phyloP scores from a whole-genome alignment of 169 alveolate genomes.

The Miamiensis avidus region DNA sequence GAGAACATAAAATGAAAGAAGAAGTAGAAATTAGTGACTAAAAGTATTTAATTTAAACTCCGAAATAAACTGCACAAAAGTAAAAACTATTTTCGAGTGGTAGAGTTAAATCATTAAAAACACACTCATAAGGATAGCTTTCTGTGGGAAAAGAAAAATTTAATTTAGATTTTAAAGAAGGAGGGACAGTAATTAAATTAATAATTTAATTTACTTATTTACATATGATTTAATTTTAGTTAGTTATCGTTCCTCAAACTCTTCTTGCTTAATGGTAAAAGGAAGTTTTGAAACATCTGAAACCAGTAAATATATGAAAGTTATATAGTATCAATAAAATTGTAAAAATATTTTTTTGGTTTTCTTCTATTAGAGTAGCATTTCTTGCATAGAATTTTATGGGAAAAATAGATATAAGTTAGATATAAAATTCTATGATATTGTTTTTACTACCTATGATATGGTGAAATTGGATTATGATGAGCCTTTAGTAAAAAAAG shows the following conservation, averaged over 20 bases:
- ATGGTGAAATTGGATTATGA: constrained; percentile 64
- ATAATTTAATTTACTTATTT: no score
- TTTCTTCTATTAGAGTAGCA: background rate
- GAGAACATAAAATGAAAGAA: background rate
- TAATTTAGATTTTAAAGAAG: background rate
- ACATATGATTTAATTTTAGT: background rate
- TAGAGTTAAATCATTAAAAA: no score
- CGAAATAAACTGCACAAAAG: background rate
- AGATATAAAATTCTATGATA: constrained; percentile 56
- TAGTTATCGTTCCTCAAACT: constrained; percentile 79
- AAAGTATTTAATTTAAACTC: no score
- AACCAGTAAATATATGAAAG: background rate
- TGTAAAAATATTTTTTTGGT: no score
- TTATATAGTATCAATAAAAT: no score
- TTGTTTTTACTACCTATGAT: constrained; percentile 81
- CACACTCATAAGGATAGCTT: no score
- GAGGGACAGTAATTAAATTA: background rate
- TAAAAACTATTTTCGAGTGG: no score
- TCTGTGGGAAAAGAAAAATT: background rate
- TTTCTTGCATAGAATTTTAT: background rate
- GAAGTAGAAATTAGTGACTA: background rate
- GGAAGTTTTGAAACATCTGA: constrained; percentile 69
- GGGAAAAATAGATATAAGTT: constrained; percentile 18
- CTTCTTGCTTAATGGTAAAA: constrained; percentile 77
- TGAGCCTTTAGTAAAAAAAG: no score